Evolutionary conservation across 2,329 filamentous ascomycete species (phyloP).

Genomic region (Trichoderma atrobrunneum): DNA sequence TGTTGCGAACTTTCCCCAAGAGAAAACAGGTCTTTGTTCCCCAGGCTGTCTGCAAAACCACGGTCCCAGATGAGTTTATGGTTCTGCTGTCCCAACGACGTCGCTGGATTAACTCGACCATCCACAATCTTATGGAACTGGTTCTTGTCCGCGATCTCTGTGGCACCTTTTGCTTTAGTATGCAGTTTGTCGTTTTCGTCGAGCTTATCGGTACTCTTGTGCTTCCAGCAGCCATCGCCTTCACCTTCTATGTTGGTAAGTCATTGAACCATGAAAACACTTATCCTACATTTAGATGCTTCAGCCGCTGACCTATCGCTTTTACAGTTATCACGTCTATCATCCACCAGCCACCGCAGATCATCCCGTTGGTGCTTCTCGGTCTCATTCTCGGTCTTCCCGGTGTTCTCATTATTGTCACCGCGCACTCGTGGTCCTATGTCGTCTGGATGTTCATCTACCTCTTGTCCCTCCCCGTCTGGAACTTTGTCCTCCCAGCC

Average conservation of each 20-base stretch:
- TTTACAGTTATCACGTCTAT: conserved; percentile 77
- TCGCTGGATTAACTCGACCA: conserved; percentile 98
- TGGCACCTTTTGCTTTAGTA: conserved; percentile 98
- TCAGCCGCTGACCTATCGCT: background rate
- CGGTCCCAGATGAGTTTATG: conserved; percentile 87
- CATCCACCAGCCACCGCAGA: conserved; percentile 69
- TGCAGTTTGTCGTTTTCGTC: conserved; percentile 98
- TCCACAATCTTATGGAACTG: conserved; percentile 98
- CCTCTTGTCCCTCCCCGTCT: conserved; percentile 85
- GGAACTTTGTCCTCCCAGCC: conserved; percentile 92
- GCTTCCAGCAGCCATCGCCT: conserved; percentile 90
- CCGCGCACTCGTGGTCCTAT: conserved; percentile 89
- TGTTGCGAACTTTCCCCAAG: conserved; percentile 98
- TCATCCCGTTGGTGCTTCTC: conserved; percentile 87
- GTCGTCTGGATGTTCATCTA: conserved; percentile 98
- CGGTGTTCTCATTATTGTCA: conserved; percentile 85
- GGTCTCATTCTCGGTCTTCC: conserved; percentile 91
- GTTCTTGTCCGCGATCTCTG: conserved; percentile 93
- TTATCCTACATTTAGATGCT: background rate
- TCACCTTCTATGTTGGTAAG: conserved; percentile 94
- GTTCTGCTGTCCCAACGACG: conserved; percentile 91
- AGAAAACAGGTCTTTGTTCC: conserved; percentile 98
- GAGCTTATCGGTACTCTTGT: conserved; percentile 94
- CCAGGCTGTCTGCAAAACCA: conserved; percentile 98
- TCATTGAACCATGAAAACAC: conserved; percentile 25